Conservation (phyloP, 2,329 filamentous ascomycete species). For the Beauveria scarabaeidicola region DNA sequence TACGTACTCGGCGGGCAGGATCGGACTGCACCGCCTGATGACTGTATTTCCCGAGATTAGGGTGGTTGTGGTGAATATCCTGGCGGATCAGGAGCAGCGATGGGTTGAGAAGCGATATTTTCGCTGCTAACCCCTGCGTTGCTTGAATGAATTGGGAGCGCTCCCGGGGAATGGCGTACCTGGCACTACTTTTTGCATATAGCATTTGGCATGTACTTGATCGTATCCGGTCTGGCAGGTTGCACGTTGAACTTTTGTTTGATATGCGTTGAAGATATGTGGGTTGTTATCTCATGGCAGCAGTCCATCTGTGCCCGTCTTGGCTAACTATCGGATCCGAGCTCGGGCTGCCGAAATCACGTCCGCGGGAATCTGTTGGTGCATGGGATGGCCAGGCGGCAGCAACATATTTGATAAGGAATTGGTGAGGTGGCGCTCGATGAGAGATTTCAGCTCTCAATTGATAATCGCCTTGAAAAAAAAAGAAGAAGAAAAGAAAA, state of each 20-base stretch:
- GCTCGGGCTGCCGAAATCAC: neutral
- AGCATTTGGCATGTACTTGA: neutral
- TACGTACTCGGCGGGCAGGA: constrained; percentile 79
- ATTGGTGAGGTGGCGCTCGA: neutral
- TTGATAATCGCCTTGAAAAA: too few relatives aligned
- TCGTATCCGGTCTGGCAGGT: neutral
- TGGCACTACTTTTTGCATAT: neutral
- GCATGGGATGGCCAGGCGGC: neutral
- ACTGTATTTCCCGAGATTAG: constrained; percentile 83
- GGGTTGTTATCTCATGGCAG: neutral
- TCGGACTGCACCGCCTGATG: constrained; percentile 75
- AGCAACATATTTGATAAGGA: neutral
- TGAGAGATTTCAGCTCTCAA: neutral
- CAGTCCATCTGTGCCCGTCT: neutral
- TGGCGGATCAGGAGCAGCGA: constrained; percentile 72
- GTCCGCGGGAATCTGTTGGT: neutral
- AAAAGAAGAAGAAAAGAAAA: neutral
- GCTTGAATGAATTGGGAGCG: neutral
- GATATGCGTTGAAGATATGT: neutral
- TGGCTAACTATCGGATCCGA: constrained; percentile 1
- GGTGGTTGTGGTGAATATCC: constrained; percentile 75
- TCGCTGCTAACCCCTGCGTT: constrained; percentile 52
- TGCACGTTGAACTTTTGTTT: neutral
- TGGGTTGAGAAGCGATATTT: constrained; percentile 91
- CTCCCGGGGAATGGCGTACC: neutral